Evolutionary conservation across 2,329 filamentous ascomycete species (phyloP).

Genomic region (Pseudopithomyces chartarum): DNA sequence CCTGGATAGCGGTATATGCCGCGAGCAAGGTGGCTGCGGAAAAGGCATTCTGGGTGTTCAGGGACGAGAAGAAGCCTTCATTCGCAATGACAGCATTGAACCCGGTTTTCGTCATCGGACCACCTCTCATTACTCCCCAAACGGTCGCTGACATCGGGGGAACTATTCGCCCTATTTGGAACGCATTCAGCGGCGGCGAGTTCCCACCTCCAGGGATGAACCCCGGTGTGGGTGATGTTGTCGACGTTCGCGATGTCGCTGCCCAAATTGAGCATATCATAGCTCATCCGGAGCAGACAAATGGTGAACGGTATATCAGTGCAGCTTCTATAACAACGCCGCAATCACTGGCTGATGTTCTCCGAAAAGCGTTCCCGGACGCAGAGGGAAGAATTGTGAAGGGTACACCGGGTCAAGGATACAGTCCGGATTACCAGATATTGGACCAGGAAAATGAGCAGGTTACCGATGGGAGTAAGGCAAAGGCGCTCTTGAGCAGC

Average conservation of each 20-base stretch:
- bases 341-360: conserved; percentile 51
- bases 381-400: conserved; percentile 41
- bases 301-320: conserved; percentile 51
- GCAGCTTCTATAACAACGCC: conserved; percentile 35
- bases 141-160: conserved; percentile 37
- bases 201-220: conserved; percentile 22
- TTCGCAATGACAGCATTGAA: conserved; percentile 50
- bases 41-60: conserved; percentile 39
- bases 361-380: conserved; percentile 45
- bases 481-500: conserved; percentile 17
- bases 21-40: conserved; percentile 36
- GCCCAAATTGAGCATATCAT: conserved; percentile 46
- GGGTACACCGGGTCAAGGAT: conserved; percentile 49
- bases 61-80: conserved; percentile 40
- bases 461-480: conserved; percentile 22
- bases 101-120: conserved; percentile 51
- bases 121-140: conserved; percentile 42
- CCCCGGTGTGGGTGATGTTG: conserved; percentile 32
- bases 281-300: conserved; percentile 41
- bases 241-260: conserved; percentile 55
- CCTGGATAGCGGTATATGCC: conserved; percentile 29
- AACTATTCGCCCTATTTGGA: conserved; percentile 40
- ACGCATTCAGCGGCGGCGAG: conserved; percentile 41
- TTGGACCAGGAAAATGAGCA: conserved; percentile 18
- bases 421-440: conserved; percentile 30